Base-by-base conservation (phyloP, 169 alveolate species). In the Neospora caninum region DNA sequence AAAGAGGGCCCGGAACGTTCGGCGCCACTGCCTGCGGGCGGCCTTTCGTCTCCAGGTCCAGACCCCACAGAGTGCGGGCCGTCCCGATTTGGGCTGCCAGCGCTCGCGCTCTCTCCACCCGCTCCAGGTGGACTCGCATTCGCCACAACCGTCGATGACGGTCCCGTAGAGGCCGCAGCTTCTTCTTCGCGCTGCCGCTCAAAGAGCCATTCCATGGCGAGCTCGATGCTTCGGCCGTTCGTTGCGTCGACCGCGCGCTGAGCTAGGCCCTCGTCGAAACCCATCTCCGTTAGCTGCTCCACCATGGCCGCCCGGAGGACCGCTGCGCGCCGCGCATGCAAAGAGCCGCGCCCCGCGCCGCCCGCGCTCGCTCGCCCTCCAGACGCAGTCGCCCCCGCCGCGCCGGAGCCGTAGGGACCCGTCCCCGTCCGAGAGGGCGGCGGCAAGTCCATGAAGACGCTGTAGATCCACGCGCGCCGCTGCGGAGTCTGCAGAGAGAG, bases 181-280 rank as follows among this genome's bases (percentile, higher is more conserved):
- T 42, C 70, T 31, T 58, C 91, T 43, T 91, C 94, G 73, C 86
- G 0, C 83, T 92, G 91, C 70, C 87, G 80, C 70, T 80, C 94
- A n/a, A 92, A 36, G 58, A 92, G 70, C 82, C 64, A 80, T 29
- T 92, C 94, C 94, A 92, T 92, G 38, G 94, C 94, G n/a, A 80
- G 84, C 83, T 92, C 94, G 42, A 92, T 58, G 16, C 94, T 88
- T 38, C 94, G 82, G n/a, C 91, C 94, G 43, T 49, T 73, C 18
- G 94, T 41, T 0, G 91, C 83, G 58, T 92, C 91, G 49, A 92
- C n/a, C 4, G 94, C 94, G 9, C 91, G 42, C 43, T 80, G 91
- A 16, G 91, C 94, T 31, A 39, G 43, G 0, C 53, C 42, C 45
- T 69, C 69, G 13, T 29, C n/a, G 69, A 92, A 92, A 58, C 94